Percentiles rank a stretch among this genome's conserved stretches.
Evolutionary conservation across 352 stramenopile species (phyloP).

Genomic region (Saprolegnia parasitica): DNA sequence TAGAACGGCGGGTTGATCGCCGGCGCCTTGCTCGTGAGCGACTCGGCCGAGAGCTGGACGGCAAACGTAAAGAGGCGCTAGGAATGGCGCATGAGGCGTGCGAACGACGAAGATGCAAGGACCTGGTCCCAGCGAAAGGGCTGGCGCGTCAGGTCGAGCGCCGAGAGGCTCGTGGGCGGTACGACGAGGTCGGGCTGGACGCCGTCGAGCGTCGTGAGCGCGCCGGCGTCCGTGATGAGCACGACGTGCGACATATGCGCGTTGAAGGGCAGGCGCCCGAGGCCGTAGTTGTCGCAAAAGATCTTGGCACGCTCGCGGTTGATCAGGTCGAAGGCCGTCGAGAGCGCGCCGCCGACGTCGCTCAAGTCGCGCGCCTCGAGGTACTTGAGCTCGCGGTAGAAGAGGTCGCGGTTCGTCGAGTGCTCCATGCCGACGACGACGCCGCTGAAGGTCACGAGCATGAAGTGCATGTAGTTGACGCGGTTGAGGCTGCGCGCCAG

Average conservation of each 20-base stretch:
- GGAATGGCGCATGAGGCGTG: background rate
- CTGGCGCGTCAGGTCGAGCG: conserved; percentile 73
- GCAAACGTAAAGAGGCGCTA: conserved; percentile 72
- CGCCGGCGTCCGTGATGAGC: conserved; percentile 72
- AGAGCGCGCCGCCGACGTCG: conserved; percentile 63
- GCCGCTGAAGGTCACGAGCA: conserved; percentile 78
- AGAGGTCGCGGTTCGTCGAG: conserved; percentile 79
- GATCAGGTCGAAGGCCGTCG: conserved; percentile 83
- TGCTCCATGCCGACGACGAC: conserved; percentile 83
- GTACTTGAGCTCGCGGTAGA: conserved; percentile 80
- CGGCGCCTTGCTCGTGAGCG: conserved; percentile 40
- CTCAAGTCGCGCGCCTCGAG: conserved; percentile 72
- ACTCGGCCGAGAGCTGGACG: conserved; percentile 72
- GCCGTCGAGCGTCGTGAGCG: conserved; percentile 58
- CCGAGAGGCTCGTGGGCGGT: conserved; percentile 56
- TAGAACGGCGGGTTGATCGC: conserved; percentile 59
- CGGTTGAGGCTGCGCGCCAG: conserved; percentile 73
- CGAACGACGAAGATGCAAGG: background rate
- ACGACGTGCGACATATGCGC: conserved; percentile 80
- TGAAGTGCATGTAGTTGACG: conserved; percentile 86
- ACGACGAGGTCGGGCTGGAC: conserved; percentile 72
- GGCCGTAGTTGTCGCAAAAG: conserved; percentile 83
- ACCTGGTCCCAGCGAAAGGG: conserved; percentile 83
- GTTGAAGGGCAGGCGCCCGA: conserved; percentile 74
- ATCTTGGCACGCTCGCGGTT: conserved; percentile 86